phyloP scores from a whole-genome alignment of 2,329 filamentous ascomycete species.

The Penicillium psychrosexuale region DNA sequence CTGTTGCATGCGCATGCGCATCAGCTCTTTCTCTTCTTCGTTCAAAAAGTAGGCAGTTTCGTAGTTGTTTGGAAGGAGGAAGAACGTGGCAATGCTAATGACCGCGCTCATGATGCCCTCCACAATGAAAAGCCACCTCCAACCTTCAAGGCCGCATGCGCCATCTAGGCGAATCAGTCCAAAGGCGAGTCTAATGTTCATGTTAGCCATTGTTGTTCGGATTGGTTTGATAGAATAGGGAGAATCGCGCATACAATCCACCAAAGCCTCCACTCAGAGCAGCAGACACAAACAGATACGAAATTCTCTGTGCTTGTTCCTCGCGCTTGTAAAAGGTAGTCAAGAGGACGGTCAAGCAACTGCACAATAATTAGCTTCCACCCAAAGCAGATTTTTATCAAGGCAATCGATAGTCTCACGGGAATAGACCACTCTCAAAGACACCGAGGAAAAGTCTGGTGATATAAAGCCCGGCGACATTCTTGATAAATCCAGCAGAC shows the following conservation, averaged over 20 bases:
- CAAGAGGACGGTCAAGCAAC: slow-evolving; percentile 21
- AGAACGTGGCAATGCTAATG: slow-evolving; percentile 40
- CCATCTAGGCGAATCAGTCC: slow-evolving; percentile 41
- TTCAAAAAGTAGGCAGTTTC: slow-evolving; percentile 45
- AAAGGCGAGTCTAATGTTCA: slow-evolving; percentile 23
- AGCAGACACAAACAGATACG: slow-evolving; percentile 22
- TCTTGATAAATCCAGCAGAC: slow-evolving; percentile 39
- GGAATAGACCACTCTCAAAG: slow-evolving; percentile 20
- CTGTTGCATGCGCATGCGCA: slow-evolving; percentile 42
- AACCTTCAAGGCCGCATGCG: slow-evolving; percentile 38
- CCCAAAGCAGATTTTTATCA: too few relatives aligned
- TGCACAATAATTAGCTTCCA: not conserved
- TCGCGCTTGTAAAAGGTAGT: slow-evolving; percentile 23
- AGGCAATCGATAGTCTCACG: not conserved
- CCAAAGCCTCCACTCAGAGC: slow-evolving; percentile 23
- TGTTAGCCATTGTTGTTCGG: not conserved
- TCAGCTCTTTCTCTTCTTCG: slow-evolving; percentile 44
- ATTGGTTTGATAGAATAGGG: not conserved
- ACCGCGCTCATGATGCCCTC: slow-evolving; percentile 44
- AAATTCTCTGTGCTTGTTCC: slow-evolving; percentile 23
- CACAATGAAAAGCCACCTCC: slow-evolving; percentile 46
- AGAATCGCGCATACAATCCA: slow-evolving; percentile 13
- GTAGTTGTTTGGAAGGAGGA: slow-evolving; percentile 45
- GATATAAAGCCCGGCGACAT: slow-evolving; percentile 28
- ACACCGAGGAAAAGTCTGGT: slow-evolving; percentile 23